Base-by-base conservation (phyloP, 2,329 filamentous ascomycete genomes). In the Aspergillus sp. region DNA sequence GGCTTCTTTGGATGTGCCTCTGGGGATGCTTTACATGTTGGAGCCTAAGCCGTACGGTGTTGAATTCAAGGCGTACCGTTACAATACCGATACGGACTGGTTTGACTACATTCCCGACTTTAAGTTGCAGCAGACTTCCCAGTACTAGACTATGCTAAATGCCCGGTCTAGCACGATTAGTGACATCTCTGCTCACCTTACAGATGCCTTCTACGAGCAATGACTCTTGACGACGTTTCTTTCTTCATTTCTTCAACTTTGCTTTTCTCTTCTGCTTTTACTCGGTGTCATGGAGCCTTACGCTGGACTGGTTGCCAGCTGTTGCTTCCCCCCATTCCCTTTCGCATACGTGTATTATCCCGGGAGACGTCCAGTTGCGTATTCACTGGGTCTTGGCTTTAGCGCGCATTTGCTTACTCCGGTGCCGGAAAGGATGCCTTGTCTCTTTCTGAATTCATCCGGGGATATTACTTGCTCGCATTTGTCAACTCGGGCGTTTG, bases 31-130 rank as follows among this genome's bases (percentile, higher is more conserved):
- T 7, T 99, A 96, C 75, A 91, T 92, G 68, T 89, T 99, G 51
- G 94, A 99, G 77, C 95, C 95, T 65, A 97, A 97, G 82, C 95
- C 95, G 0, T 99, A 99, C 68, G 95, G 95, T 13, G 93, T 97
- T 60, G 94, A 96, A 62, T 97, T 98, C 80, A 94, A 96, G 75
- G 94, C 92, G 0, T 99, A 96, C 81, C 86, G 88, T 62, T 99
- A 96, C 80, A 91, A 96, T 72, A 86, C 91, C 63, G 81, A 84
- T 3, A 85, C 80, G 19, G 87, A 89, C 64, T 92, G 89, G 84
- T 99, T 99, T 70, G 88, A 95, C 61, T 88, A 95, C 73, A 78
- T 96, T 49, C 90, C 89, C n/a, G 84, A 93, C 70, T 98, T 95
- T 78, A 87, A 90, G 76, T 84, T 95, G 30, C 85, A 75, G 59